Conservation (phyloP, 2,329 filamentous ascomycete genomes). For the Didymella lethalis region DNA sequence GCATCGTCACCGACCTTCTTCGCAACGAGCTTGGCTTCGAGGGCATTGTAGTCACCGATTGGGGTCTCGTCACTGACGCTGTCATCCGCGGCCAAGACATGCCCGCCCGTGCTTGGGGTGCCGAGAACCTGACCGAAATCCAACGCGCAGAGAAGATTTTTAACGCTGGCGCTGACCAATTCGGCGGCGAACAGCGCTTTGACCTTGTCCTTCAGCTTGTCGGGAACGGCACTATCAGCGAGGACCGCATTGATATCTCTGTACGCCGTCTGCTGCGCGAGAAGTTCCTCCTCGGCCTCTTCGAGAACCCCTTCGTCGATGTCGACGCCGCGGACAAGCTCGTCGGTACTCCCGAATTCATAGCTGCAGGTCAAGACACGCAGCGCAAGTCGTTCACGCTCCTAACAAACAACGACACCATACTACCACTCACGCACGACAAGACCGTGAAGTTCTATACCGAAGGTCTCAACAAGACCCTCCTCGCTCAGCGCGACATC, state of each 20-base stretch:
- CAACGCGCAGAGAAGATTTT: conserved; percentile 56
- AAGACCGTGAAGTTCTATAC: conserved; percentile 45
- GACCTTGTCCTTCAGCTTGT: conserved; percentile 61
- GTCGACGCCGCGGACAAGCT: conserved; percentile 51
- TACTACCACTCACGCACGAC: conserved; percentile 39
- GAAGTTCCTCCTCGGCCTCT: conserved; percentile 62
- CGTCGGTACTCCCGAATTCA: conserved; percentile 58
- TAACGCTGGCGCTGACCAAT: conserved; percentile 62
- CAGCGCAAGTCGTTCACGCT: conserved; percentile 51
- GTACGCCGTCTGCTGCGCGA: conserved; percentile 58
- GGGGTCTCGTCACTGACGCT: conserved; percentile 61
- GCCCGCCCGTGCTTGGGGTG: conserved; percentile 61
- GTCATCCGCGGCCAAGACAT: conserved; percentile 55
- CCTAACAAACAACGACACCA: conserved; percentile 46
- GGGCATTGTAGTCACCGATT: conserved; percentile 62
- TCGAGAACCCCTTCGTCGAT: conserved; percentile 62
- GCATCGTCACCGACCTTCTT: conserved; percentile 60
- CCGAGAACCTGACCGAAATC: conserved; percentile 55
- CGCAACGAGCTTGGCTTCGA: conserved; percentile 59
- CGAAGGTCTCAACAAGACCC: conserved; percentile 47
- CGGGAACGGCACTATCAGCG: conserved; percentile 51
- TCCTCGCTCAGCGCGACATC: conserved; percentile 44
- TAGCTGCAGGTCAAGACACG: conserved; percentile 48
- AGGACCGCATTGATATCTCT: conserved; percentile 57
- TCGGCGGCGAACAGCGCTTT: conserved; percentile 59